Percentiles rank a stretch among this genome's conserved stretches.
These are phyloP conservation scores for Dendrobium catenatum DNA, from an alignment of 106 monocot species.

Conservation along the genomic window DNA sequence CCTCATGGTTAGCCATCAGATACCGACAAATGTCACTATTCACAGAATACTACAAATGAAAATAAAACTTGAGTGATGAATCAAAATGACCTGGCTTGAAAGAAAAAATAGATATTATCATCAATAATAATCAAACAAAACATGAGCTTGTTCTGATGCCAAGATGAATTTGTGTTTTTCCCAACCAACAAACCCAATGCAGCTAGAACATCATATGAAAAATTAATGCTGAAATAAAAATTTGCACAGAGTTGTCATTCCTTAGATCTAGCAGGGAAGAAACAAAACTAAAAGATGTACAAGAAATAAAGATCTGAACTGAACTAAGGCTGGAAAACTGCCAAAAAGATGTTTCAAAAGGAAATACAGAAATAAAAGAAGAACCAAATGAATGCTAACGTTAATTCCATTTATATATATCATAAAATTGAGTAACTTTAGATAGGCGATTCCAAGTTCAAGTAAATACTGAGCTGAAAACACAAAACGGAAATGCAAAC, in stretches of 20 bases:
- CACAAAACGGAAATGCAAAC: neutral
- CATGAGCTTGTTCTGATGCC: neutral
- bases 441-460: neutral
- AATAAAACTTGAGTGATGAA: neutral
- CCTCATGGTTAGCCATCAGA: slow-evolving; percentile 70
- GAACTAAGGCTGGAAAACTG: neutral
- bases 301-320: neutral
- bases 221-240: neutral
- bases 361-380: too few species aligned
- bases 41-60: slow-evolving; percentile 43
- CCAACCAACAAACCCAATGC: neutral
- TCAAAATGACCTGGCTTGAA: neutral
- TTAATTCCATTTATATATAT: too few species aligned
- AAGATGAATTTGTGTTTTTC: neutral
- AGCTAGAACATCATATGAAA: neutral
- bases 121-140: neutral
- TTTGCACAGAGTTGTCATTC: neutral
- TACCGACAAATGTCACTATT: slow-evolving; percentile 44
- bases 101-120: neutral
- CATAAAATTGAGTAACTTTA: neutral
- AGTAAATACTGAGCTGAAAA: neutral
- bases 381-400: too few species aligned
- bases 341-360: neutral
- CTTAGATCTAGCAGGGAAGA: neutral
- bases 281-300: neutral